These are phyloP conservation scores for Mycena olivaceomarginata DNA, from an alignment of 768 basidiomycete genomes.

Conservation along the genomic window DNA sequence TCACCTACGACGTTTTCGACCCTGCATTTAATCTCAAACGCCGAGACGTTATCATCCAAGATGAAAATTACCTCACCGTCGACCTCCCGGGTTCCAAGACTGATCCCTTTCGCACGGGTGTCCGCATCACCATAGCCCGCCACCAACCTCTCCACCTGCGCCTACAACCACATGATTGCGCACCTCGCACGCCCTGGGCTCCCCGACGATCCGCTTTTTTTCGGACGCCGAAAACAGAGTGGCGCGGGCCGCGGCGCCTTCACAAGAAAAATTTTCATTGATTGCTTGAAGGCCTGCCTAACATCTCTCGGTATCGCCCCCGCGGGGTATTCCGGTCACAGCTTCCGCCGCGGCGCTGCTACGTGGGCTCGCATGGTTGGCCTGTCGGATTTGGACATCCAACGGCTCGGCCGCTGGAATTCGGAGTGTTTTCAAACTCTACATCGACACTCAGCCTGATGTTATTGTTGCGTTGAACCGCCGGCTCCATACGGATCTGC, in stretches of 20 bases:
- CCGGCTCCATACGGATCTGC: background rate
- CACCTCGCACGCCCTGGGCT: slow-evolving; percentile 14
- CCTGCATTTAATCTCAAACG: slow-evolving; percentile 18
- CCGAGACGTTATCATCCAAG: slow-evolving; percentile 21
- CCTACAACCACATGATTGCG: slow-evolving; percentile 2
- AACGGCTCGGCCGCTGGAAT: background rate
- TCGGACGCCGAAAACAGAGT: background rate
- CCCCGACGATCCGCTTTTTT: slow-evolving; percentile 15
- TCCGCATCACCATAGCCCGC: background rate
- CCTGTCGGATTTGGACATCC: too few species aligned
- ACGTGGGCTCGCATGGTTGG: too few species aligned
- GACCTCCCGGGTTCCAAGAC: slow-evolving; percentile 28
- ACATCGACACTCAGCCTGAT: slow-evolving; percentile 13
- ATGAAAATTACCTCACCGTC: background rate
- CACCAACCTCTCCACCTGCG: slow-evolving; percentile 21
- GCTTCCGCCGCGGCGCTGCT: too few species aligned
- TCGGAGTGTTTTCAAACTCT: slow-evolving; percentile 11
- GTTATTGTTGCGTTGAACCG: slow-evolving; percentile 4
- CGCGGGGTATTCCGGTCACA: too few species aligned
- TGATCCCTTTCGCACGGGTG: background rate
- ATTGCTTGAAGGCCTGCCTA: slow-evolving; percentile 9
- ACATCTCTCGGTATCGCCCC: too few species aligned
- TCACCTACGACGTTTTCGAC: slow-evolving; percentile 19
- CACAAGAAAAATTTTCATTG: slow-evolving; percentile 25
- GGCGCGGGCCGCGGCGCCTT: slow-evolving; percentile 12